Evolutionary conservation across 2,329 filamentous ascomycete species (phyloP), one percentile per base, ranked within the genome.

Genomic region (Teratosphaeria destructans): DNA sequence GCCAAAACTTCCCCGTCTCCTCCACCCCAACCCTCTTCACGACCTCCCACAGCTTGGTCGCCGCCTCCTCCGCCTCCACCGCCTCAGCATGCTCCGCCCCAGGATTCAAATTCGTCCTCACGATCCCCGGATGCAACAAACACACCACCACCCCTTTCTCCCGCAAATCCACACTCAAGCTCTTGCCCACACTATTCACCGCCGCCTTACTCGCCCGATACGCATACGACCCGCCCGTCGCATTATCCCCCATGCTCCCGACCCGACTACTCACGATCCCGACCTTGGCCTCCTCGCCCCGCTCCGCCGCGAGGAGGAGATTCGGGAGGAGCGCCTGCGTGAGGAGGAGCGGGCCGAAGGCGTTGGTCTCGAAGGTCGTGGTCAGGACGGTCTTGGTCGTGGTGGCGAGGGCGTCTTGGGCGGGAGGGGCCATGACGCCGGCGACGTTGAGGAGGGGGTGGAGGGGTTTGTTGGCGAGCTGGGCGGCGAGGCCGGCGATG

Each of bases 1-100:
- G 76, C 70, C 72, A 78, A 62, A 77, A 79, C 61, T 62, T 77
- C 37, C 76, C 77, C 12, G 72, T 75, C 35, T 74, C 73, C 55
- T 74, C 72, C 23, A 77, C 63, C 1, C 66, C 69, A 64, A 78
- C 77, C n/a, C 62, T 60, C 61, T 67, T 70, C 55, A 77, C 62
- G 6, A 78, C 71, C 49, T 64, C 63, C 75, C 74, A 79, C 59
- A 78, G 61, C 67, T 79, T 77, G 43, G 58, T 65, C 35, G 75
- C 78, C 54, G 77, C 77, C 65, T 77, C 74, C 5, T 76, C 75
- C 5, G 76, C 74, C 64, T 75, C 69, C 19, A 79, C 75, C n/a
- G 72, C 72, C 19, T 74, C 75, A n/a, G 68, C 62, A 54, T 34
- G 14, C 16, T 61, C 61, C 49, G 65, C 58, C 32, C 60, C 60